Evolutionary conservation across 2,329 filamentous ascomycete species (phyloP).

Genomic region (Exophiala dermatitidis): DNA sequence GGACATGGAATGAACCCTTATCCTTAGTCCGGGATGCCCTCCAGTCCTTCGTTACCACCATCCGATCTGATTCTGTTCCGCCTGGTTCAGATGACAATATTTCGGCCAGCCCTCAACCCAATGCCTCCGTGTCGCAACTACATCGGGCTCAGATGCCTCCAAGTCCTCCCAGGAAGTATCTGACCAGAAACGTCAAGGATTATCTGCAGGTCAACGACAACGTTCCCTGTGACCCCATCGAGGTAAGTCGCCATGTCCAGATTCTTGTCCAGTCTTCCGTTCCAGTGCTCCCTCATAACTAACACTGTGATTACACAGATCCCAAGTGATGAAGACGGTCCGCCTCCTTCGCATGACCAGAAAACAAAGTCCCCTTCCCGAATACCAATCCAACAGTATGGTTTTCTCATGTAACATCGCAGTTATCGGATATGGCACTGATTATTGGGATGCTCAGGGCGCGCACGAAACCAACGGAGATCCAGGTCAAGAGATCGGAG

Average conservation of each 20-base stretch:
- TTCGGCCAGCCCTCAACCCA: constrained; percentile 1
- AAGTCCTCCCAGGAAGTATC: not conserved
- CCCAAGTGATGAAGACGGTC: constrained; percentile 15
- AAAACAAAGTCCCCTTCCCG: not conserved
- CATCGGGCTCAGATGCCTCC: constrained; percentile 12
- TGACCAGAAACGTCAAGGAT: constrained; percentile 5
- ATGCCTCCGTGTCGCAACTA: constrained; percentile 9
- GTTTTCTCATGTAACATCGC: not conserved
- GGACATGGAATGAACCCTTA: not conserved
- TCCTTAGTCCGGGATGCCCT: constrained; percentile 3
- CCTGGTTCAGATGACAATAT: constrained; percentile 2
- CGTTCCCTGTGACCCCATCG: constrained; percentile 9
- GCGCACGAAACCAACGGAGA: not conserved
- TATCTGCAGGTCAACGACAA: constrained; percentile 10
- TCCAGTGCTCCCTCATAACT: not conserved
- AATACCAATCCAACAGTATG: not conserved
- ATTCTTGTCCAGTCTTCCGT: not conserved
- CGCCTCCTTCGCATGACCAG: not conserved
- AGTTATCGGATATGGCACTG: constrained; percentile 1
- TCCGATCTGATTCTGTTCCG: not conserved
- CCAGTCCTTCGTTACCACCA: not conserved
- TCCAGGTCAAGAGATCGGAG: constrained; percentile 1
- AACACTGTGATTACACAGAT: constrained; percentile 5
- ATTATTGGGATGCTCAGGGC: constrained; percentile 1
- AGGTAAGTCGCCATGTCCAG: constrained; percentile 2